These are phyloP conservation scores for Kitagawia praeruptora DNA, from an alignment of 129 eudicot genomes.

Conservation along the genomic window DNA sequence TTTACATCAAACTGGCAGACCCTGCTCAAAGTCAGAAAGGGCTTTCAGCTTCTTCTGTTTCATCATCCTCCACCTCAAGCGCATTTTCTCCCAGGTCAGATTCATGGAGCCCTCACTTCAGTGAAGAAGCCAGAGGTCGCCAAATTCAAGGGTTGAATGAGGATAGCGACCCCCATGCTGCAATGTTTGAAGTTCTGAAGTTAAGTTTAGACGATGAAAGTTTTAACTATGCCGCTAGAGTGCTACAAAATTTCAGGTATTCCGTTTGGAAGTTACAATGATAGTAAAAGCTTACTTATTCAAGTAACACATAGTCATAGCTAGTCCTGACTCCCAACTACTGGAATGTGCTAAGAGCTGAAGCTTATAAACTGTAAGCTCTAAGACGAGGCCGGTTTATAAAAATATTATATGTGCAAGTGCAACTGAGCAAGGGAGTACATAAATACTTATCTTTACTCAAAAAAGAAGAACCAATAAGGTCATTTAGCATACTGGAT, in stretches of 20 bases:
- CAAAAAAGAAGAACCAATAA: not conserved
- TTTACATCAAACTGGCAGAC: conserved; percentile 71
- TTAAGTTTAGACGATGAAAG: conserved; percentile 64
- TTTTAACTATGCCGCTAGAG: conserved; percentile 58
- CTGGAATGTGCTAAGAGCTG: not conserved
- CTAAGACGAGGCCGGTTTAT: not conserved
- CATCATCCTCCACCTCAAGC: conserved; percentile 60
- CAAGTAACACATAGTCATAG: not conserved
- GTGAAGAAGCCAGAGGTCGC: conserved; percentile 31
- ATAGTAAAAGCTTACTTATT: not conserved
- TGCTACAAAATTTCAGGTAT: conserved; percentile 76
- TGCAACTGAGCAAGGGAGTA: not conserved
- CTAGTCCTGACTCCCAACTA: not conserved
- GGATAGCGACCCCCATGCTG: conserved; percentile 42
- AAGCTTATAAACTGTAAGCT: not conserved
- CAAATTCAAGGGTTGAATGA: conserved; percentile 35
- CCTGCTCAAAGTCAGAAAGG: conserved; percentile 34
- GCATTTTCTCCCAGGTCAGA: conserved; percentile 67
- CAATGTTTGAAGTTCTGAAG: conserved; percentile 51
- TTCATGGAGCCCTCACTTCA: conserved; percentile 70
- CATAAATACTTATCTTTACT: not conserved
- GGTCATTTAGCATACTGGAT: not conserved
- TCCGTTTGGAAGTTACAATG: not conserved
- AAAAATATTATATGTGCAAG: not conserved
- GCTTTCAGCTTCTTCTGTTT: conserved; percentile 52